A percentile compares a stretch with the other conserved stretches of the same genome.
Evolutionary conservation across 441 rosid genomes (phyloP).

Genomic region (Adansonia gregorii): DNA sequence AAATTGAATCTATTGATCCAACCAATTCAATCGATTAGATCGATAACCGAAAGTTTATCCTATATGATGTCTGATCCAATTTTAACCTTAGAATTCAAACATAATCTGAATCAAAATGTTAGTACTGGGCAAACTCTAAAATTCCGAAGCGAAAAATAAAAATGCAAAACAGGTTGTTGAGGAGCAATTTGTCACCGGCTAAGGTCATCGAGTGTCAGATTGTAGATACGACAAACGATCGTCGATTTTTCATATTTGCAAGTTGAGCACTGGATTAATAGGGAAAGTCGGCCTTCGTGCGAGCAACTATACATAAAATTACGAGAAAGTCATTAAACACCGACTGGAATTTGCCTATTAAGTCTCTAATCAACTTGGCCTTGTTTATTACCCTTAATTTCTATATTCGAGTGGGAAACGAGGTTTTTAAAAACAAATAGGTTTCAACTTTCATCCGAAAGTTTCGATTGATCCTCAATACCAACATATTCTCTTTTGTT

Average conservation of each 20-base stretch:
- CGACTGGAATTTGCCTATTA: background rate
- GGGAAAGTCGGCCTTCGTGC: background rate
- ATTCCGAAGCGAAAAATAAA: background rate
- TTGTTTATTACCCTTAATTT: background rate
- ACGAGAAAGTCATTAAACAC: background rate
- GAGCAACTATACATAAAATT: background rate
- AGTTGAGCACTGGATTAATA: background rate
- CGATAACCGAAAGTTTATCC: no score
- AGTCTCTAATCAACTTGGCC: background rate
- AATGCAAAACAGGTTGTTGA: background rate
- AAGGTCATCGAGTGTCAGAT: constrained; percentile 8
- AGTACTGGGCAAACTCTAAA: background rate
- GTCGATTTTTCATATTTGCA: background rate
- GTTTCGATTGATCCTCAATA: no score
- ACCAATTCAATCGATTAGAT: no score
- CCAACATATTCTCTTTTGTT: no score
- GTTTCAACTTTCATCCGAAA: no score
- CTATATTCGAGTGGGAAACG: background rate
- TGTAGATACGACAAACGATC: background rate
- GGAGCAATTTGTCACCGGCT: background rate
- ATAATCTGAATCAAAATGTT: no score
- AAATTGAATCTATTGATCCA: no score
- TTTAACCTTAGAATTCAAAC: no score
- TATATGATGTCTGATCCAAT: no score
- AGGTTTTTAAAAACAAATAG: no score